Percentiles rank a stretch among this genome's conserved stretches.
Evolutionary conservation across 176 grass and related monocot genomes (phyloP).

Genomic region (Pontederia crassipes): DNA sequence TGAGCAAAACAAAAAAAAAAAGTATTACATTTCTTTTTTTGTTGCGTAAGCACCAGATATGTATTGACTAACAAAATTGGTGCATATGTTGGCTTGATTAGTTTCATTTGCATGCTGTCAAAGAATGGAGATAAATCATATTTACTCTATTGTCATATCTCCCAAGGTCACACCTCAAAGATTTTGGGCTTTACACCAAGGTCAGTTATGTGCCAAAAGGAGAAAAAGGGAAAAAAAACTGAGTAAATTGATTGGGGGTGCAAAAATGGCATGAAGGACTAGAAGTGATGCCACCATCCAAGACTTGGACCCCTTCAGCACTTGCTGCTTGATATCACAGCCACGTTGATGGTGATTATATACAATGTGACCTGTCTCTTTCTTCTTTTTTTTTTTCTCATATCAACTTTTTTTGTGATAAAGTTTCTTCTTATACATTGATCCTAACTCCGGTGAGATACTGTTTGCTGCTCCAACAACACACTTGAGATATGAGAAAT

Average conservation of each 20-base stretch:
- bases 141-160: no score
- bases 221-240: no score
- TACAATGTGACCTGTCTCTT: background rate
- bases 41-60: background rate
- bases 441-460: slow-evolving; percentile 26
- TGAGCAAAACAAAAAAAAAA: background rate
- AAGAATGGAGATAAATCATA: background rate
- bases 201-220: no score
- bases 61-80: slow-evolving; percentile 11
- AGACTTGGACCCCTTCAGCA: no score
- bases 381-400: background rate
- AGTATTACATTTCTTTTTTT: background rate
- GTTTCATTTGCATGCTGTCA: background rate
- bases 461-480: slow-evolving; percentile 27
- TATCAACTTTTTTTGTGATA: background rate
- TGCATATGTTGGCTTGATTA: background rate
- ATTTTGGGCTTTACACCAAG: no score
- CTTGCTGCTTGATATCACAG: no score
- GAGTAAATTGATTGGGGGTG: no score
- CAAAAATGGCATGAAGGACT: no score
- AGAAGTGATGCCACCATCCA: no score
- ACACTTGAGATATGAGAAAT: slow-evolving; percentile 48
- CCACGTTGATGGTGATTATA: background rate
- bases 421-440: slow-evolving; percentile 23
- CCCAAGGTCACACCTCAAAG: no score